A percentile compares a stretch with the other conserved stretches of the same genome.
phyloP scores from a whole-genome alignment of 2,329 filamentous ascomycete genomes.

The Xylariaceae sp. region DNA sequence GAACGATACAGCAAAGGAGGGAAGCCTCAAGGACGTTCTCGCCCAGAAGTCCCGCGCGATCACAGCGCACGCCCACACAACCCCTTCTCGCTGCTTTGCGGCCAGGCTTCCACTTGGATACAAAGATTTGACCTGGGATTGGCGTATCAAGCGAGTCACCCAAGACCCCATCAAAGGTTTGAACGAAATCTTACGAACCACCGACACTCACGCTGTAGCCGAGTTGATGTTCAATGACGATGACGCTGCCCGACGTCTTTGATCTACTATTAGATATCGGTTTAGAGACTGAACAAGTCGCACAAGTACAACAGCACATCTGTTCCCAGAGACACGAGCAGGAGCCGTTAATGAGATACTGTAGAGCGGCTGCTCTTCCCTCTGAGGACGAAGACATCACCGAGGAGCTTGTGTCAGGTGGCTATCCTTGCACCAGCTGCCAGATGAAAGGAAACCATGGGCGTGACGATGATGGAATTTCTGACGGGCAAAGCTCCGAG shows the following conservation, averaged over 20 bases:
- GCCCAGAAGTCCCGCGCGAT: neutral
- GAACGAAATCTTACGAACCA: neutral
- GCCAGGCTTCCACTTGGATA: neutral
- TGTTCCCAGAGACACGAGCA: neutral
- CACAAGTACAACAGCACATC: neutral
- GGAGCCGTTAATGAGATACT: slow-evolving; percentile 1
- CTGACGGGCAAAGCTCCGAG: too few species aligned
- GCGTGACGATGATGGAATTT: too few species aligned
- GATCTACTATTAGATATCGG: slow-evolving; percentile 8
- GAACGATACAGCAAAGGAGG: neutral
- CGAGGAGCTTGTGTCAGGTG: too few species aligned
- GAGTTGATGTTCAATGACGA: too few species aligned
- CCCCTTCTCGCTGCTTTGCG: slow-evolving; percentile 1
- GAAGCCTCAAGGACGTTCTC: neutral
- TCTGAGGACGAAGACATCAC: too few species aligned
- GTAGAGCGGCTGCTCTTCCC: too few species aligned
- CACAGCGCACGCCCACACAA: neutral
- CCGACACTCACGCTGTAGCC: neutral
- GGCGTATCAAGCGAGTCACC: too few species aligned
- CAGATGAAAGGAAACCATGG: too few species aligned
- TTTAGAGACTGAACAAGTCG: neutral
- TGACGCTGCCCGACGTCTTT: slow-evolving; percentile 3
- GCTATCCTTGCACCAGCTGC: too few species aligned
- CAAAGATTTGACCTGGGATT: too few species aligned
- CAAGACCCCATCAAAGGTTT: neutral